Conservation (phyloP, 2,329 filamentous ascomycete species). For the Cladosporium sp. region DNA sequence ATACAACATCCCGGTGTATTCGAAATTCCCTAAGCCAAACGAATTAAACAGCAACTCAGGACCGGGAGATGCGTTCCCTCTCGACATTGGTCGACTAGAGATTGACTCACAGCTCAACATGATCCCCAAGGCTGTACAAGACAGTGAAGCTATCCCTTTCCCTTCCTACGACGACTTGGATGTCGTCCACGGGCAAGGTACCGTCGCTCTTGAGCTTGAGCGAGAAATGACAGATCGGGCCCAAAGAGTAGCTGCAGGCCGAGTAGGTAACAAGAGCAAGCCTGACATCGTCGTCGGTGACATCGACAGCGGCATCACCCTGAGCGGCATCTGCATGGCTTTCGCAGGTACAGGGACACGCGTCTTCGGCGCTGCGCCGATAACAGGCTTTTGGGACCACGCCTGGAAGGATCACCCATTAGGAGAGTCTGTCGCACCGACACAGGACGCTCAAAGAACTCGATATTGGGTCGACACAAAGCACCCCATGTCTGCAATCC, state of each 20-base stretch:
- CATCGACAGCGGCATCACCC: constrained; percentile 82
- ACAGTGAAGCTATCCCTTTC: constrained; percentile 73
- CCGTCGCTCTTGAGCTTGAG: constrained; percentile 75
- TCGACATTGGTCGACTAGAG: constrained; percentile 1
- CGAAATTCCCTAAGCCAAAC: neutral
- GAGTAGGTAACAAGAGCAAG: constrained; percentile 13
- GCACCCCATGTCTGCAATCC: constrained; percentile 38
- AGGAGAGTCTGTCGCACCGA: neutral
- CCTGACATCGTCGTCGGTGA: constrained; percentile 65
- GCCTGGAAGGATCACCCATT: neutral
- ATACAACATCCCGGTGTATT: constrained; percentile 3
- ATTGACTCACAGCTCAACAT: neutral
- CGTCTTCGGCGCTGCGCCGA: constrained; percentile 86
- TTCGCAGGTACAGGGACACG: constrained; percentile 64
- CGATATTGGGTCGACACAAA: constrained; percentile 7
- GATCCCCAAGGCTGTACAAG: constrained; percentile 22
- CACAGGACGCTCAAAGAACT: neutral
- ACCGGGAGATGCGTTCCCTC: neutral
- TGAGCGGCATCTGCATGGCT: constrained; percentile 75
- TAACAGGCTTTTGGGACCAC: constrained; percentile 17
- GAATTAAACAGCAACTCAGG: neutral
- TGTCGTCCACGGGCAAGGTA: constrained; percentile 92
- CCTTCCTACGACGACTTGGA: constrained; percentile 91
- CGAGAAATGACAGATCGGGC: constrained; percentile 53
- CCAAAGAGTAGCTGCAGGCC: neutral